These are phyloP conservation scores for Stephania cephalantha DNA, from an alignment of 164 flowering plant genomes.

Conservation along the genomic window DNA sequence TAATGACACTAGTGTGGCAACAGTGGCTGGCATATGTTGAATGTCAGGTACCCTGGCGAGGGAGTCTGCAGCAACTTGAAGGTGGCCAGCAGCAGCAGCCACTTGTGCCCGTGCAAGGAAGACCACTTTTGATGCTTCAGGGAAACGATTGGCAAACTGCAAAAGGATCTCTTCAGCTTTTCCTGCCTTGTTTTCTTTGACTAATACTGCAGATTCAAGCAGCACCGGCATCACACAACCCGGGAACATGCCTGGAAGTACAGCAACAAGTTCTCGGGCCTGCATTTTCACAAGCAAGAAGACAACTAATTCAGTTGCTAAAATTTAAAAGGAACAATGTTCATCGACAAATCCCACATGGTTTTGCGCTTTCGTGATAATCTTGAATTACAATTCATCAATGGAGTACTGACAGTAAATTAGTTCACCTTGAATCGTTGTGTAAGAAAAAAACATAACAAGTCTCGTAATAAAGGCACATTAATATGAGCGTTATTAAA, in stretches of 20 bases:
- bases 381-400: neutral
- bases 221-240: slow-evolving; percentile 56
- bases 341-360: too few species aligned
- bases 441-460: too few species aligned
- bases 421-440: too few species aligned
- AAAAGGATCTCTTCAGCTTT: slow-evolving; percentile 76
- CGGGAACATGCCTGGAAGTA: slow-evolving; percentile 51
- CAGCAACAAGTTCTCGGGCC: slow-evolving; percentile 85
- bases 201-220: slow-evolving; percentile 85
- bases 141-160: slow-evolving; percentile 57
- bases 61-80: slow-evolving; percentile 78
- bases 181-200: slow-evolving; percentile 77
- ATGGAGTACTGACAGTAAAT: too few species aligned
- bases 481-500: too few species aligned
- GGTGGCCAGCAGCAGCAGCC: slow-evolving; percentile 82
- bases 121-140: slow-evolving; percentile 48
- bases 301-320: neutral
- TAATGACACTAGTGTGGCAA: slow-evolving; percentile 79
- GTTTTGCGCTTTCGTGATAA: too few species aligned
- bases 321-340: too few species aligned
- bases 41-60: slow-evolving; percentile 68
- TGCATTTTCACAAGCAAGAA: slow-evolving; percentile 21
- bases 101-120: slow-evolving; percentile 83
- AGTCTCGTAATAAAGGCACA: too few species aligned
- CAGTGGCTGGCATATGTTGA: slow-evolving; percentile 92